These are phyloP conservation scores for Epichloe typhina DNA, from an alignment of 2,329 filamentous ascomycete species.

Conservation along the genomic window DNA sequence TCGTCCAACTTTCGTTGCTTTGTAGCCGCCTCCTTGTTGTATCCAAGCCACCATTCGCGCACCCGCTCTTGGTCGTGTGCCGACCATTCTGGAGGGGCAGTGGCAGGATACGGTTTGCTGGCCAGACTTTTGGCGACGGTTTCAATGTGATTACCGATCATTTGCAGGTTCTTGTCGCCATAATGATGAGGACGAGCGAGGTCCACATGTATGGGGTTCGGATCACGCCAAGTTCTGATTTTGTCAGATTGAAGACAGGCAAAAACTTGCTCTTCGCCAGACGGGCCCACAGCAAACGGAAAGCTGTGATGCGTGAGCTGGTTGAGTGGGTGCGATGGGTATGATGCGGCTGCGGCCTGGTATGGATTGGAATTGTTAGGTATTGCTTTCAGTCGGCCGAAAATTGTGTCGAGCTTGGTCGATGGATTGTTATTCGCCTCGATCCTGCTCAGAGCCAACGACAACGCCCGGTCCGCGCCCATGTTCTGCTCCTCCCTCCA, in stretches of 20 bases:
- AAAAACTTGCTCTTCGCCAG: conserved; percentile 28
- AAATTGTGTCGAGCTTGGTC: conserved; percentile 26
- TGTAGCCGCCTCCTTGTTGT: conserved; percentile 25
- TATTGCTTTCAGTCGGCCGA: conserved; percentile 21
- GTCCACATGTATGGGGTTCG: conserved; percentile 24
- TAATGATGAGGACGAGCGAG: conserved; percentile 24
- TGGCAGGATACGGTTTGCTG: conserved; percentile 35
- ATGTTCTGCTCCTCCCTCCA: conserved; percentile 33
- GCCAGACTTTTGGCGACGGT: conserved; percentile 27
- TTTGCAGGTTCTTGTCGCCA: conserved; percentile 28
- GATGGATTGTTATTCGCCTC: conserved; percentile 23
- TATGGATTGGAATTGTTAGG: conserved; percentile 1
- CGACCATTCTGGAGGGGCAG: conserved; percentile 40
- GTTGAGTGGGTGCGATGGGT: not conserved
- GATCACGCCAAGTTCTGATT: conserved; percentile 29
- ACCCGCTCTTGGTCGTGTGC: conserved; percentile 30
- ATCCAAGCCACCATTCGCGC: conserved; percentile 40
- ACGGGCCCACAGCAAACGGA: conserved; percentile 18
- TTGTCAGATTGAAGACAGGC: conserved; percentile 30
- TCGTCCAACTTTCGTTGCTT: conserved; percentile 27
- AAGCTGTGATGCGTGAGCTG: conserved; percentile 12
- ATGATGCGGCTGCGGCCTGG: conserved; percentile 3
- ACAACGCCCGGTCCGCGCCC: conserved; percentile 28
- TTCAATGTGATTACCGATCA: conserved; percentile 30
- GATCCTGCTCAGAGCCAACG: conserved; percentile 30